phyloP scores from a whole-genome alignment of 805 yeast species.

The Metschnikowia amazonensis region DNA sequence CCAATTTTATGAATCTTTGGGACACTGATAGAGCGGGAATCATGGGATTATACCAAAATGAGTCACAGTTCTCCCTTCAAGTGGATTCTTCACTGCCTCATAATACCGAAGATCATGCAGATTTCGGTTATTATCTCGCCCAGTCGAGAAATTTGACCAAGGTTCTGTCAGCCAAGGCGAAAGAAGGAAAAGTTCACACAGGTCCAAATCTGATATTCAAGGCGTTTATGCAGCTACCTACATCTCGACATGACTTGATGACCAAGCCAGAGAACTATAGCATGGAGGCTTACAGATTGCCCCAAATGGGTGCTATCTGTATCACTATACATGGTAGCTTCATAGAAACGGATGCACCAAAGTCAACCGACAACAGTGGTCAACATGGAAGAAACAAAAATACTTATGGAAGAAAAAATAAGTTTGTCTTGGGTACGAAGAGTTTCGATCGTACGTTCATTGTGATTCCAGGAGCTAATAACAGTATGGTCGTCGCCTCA shows the following conservation, averaged over 20 bases:
- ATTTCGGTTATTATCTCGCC: slow-evolving; percentile 65
- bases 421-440: slow-evolving; percentile 49
- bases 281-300: slow-evolving; percentile 71
- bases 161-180: slow-evolving; percentile 51
- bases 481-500: slow-evolving; percentile 78
- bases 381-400: slow-evolving; percentile 16
- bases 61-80: slow-evolving; percentile 80
- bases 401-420: slow-evolving; percentile 22
- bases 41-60: slow-evolving; percentile 68
- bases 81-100: slow-evolving; percentile 71
- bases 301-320: slow-evolving; percentile 72
- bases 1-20: slow-evolving; percentile 76
- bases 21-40: slow-evolving; percentile 73
- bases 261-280: slow-evolving; percentile 64
- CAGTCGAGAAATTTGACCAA: slow-evolving; percentile 73
- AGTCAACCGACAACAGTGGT: slow-evolving; percentile 24
- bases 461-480: slow-evolving; percentile 66
- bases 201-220: slow-evolving; percentile 68
- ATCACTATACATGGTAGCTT: slow-evolving; percentile 82
- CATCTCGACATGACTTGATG: slow-evolving; percentile 65
- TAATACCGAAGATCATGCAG: slow-evolving; percentile 24
- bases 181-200: slow-evolving; percentile 54
- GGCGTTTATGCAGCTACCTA: slow-evolving; percentile 68
- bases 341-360: slow-evolving; percentile 63
- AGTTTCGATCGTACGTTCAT: slow-evolving; percentile 84